phyloP scores from a whole-genome alignment of 2,329 filamentous ascomycete genomes.

The Phyllachora maydis region DNA sequence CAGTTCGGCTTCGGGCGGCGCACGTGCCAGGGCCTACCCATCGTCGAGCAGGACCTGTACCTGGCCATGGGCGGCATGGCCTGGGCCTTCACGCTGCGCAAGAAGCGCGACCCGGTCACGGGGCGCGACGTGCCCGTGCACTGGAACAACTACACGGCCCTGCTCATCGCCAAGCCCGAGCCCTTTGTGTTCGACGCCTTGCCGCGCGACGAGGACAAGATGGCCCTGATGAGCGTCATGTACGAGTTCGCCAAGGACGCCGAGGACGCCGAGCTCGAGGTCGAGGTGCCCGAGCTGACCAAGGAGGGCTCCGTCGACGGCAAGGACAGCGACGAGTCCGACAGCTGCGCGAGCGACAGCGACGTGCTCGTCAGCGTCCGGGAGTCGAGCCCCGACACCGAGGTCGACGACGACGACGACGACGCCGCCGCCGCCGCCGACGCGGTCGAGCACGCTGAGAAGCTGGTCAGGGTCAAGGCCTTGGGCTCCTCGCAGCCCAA shows the following conservation, averaged over 20 bases:
- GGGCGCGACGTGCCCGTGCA: slow-evolving; percentile 13
- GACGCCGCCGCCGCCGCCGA: too few species aligned
- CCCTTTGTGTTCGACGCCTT: slow-evolving; percentile 16
- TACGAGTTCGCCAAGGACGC: slow-evolving; percentile 6
- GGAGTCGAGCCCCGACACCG: slow-evolving; percentile 4
- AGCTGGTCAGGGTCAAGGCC: too few species aligned
- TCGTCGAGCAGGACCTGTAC: slow-evolving; percentile 10
- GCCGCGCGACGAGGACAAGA: slow-evolving; percentile 9
- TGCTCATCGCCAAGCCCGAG: slow-evolving; percentile 21
- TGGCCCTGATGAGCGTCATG: slow-evolving; percentile 11
- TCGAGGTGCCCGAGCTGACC: background rate
- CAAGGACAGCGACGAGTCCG: too few species aligned
- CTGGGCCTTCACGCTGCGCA: slow-evolving; percentile 8
- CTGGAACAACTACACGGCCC: slow-evolving; percentile 20
- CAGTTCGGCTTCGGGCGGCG: slow-evolving; percentile 24
- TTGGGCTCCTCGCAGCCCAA: too few species aligned
- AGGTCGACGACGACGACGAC: background rate
- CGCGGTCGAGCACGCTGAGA: too few species aligned
- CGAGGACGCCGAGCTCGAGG: slow-evolving; percentile 2
- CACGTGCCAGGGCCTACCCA: slow-evolving; percentile 12
- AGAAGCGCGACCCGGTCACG: slow-evolving; percentile 8
- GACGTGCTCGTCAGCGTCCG: slow-evolving; percentile 4
- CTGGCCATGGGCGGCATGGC: slow-evolving; percentile 9
- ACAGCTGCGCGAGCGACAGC: too few species aligned
- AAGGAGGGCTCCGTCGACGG: slow-evolving; percentile 1